These are phyloP conservation scores for Aspergillus proliferans DNA, from an alignment of 2,329 filamentous ascomycete genomes.

Conservation along the genomic window DNA sequence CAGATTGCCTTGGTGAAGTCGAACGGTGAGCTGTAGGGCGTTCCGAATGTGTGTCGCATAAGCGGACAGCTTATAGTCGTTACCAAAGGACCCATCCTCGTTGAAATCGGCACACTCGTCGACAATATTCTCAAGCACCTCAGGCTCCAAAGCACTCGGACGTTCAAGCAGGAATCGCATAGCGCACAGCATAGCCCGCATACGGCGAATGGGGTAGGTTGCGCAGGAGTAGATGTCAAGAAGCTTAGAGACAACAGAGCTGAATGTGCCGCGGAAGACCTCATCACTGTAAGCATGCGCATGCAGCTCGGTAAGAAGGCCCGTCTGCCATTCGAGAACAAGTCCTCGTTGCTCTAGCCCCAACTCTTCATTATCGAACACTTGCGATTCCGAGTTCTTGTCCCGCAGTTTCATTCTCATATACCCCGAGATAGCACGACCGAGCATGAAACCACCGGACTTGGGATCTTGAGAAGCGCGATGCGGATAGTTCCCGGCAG, in stretches of 20 bases:
- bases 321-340: constrained; percentile 34
- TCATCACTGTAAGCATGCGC: constrained; percentile 21
- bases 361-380: constrained; percentile 29
- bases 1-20: constrained; percentile 29
- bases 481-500: constrained; percentile 20
- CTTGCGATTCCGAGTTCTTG: constrained; percentile 18
- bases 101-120: constrained; percentile 20
- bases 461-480: constrained; percentile 28
- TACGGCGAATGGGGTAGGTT: constrained; percentile 31
- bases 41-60: constrained; percentile 26
- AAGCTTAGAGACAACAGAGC: constrained; percentile 22
- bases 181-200: constrained; percentile 28
- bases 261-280: constrained; percentile 21
- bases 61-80: constrained; percentile 22
- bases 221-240: constrained; percentile 28
- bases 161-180: constrained; percentile 31
- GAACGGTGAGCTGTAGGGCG: constrained; percentile 29
- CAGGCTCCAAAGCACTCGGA: constrained; percentile 20
- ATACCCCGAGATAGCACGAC: constrained; percentile 31
- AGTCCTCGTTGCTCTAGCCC: constrained; percentile 21
- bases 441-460: constrained; percentile 30
- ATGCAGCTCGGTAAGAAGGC: constrained; percentile 28
- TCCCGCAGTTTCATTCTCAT: constrained; percentile 31
- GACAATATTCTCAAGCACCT: constrained; percentile 21
- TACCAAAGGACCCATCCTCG: constrained; percentile 7